These are phyloP conservation scores for Citrullus amarus DNA, from an alignment of 306 rosid species.

Conservation along the genomic window DNA sequence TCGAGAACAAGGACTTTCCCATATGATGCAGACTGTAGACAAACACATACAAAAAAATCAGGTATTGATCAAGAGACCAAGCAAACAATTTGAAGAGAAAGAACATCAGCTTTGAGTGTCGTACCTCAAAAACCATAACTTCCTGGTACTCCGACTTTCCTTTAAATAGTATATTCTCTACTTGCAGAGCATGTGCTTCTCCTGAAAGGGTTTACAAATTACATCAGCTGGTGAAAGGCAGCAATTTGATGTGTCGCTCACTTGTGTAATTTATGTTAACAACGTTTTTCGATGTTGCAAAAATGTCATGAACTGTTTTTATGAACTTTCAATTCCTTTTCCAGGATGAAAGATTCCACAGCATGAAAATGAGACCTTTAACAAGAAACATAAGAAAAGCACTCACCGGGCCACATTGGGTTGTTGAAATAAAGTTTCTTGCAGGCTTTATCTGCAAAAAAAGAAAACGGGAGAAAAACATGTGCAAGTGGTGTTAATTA, in stretches of 20 bases:
- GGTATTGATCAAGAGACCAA: constrained; percentile 9
- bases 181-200: constrained; percentile 83
- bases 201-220: constrained; percentile 25
- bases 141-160: constrained; percentile 83
- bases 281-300: background rate
- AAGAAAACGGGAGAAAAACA: background rate
- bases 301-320: background rate
- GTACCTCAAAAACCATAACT: constrained; percentile 84
- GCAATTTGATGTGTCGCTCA: background rate
- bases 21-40: constrained; percentile 57
- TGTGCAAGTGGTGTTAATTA: background rate
- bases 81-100: background rate
- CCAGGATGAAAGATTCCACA: background rate
- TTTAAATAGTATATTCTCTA: constrained; percentile 51
- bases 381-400: background rate
- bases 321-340: background rate
- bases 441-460: constrained; percentile 35
- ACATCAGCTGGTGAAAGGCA: background rate
- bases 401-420: constrained; percentile 97
- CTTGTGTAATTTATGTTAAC: background rate
- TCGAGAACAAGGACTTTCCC: constrained; percentile 98
- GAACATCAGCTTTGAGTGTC: background rate
- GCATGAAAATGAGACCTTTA: background rate
- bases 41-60: background rate
- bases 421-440: constrained; percentile 68